Evolutionary conservation across 164 flowering plant genomes (phyloP).

Genomic region (Pachysandra terminalis): DNA sequence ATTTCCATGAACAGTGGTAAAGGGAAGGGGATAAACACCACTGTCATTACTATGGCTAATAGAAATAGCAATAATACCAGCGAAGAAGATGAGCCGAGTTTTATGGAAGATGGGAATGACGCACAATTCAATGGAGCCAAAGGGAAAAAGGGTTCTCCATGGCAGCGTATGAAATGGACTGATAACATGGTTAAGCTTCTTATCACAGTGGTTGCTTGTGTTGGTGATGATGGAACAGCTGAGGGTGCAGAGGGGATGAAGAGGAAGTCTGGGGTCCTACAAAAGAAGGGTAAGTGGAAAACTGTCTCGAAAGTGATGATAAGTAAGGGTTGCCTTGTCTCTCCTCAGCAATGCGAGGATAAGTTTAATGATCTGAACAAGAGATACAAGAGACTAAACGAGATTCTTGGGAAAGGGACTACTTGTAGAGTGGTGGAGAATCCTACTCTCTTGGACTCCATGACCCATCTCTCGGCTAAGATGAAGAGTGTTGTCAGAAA

Average conservation of each 20-base stretch:
- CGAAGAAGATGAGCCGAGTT: conserved; percentile 48
- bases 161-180: conserved; percentile 79
- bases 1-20: conserved; percentile 25
- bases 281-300: conserved; percentile 73
- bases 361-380: conserved; percentile 72
- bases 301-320: conserved; percentile 55
- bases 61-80: conserved; percentile 24
- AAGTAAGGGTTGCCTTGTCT: conserved; percentile 49
- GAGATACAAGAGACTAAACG: conserved; percentile 62
- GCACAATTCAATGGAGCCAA: conserved; percentile 21
- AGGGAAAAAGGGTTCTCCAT: conserved; percentile 40
- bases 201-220: conserved; percentile 46
- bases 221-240: conserved; percentile 49
- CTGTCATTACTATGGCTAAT: not conserved
- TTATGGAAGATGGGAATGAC: conserved; percentile 34
- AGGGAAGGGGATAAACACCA: conserved; percentile 27
- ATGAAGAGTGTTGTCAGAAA: conserved; percentile 58
- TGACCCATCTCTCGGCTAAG: conserved; percentile 49
- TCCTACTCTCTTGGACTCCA: conserved; percentile 51
- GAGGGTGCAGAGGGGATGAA: conserved; percentile 37
- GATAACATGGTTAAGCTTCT: conserved; percentile 53
- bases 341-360: conserved; percentile 81
- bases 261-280: conserved; percentile 42
- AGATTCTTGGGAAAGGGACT: conserved; percentile 60
- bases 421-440: conserved; percentile 63